Base-by-base conservation (phyloP, 345 rosid genomes). In the Populus nigra region DNA sequence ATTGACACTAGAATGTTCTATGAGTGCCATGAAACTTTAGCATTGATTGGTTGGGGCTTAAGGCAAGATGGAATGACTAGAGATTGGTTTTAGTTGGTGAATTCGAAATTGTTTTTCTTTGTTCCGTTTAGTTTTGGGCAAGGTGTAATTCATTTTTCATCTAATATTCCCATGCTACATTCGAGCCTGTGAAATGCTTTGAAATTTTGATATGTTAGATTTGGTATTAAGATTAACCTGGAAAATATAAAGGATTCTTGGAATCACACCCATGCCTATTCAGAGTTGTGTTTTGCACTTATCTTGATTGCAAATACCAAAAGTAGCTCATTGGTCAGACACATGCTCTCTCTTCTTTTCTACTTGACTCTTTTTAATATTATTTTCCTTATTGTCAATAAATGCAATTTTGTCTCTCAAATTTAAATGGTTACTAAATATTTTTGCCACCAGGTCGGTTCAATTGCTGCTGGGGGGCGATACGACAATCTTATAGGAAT, bases 381-480 rank as follows among this genome's bases (percentile, higher is more conserved):
- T 47, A 15, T 15, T 50, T 12, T 8, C 17, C 69, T 23, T 41
- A 39, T 6, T 9, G 74, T 50, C 65, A 20, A 55, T 36, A 35
- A 33, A 73, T 47, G 63, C 5, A 6, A 72, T 4, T 38, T 22
- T 16, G 20, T 22, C 20, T 1, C 57, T 1, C 43, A 33, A 27
- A 23, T 62, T 62, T 41, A 65, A 81, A 22, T 59, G 45, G 10
- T 75, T 75, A 45, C 20, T 22, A 11, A 74, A 43, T 27, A 22
- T 74, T 74, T 33, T 33, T 80, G 18, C 76, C 62, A 53, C 71
- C 89, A 95, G 99, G 99, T 95, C 82, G 99, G 99, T 77, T 86
- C 94, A 53, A 91, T 96, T 75, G 99, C 90, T 78, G 99, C 96
- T 73, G 97, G 99, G 74, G 99, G 98, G 25, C 87, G 98, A 29